These are phyloP conservation scores for Cladosporium sp. DNA, from an alignment of 2,329 filamentous ascomycete genomes.

Conservation along the genomic window DNA sequence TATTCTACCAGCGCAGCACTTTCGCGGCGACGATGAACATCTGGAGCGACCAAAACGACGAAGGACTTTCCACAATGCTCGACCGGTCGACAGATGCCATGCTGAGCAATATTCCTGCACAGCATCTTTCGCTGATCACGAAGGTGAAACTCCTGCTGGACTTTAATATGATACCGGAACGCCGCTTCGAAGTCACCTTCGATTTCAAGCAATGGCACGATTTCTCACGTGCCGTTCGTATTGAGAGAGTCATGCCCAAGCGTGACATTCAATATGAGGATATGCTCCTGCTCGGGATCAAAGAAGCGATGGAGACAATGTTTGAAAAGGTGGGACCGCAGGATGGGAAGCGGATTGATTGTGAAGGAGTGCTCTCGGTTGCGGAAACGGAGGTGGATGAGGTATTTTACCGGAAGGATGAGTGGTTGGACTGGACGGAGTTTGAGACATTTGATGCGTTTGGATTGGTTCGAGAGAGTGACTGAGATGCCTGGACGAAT, in stretches of 20 bases:
- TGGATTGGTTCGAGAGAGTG: neutral
- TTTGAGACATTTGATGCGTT: neutral
- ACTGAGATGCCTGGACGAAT: neutral
- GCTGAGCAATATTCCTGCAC: neutral
- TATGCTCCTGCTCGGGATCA: neutral
- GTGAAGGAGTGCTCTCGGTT: neutral
- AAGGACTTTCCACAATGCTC: neutral
- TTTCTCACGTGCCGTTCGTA: neutral
- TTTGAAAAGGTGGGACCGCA: neutral
- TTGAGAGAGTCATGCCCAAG: neutral
- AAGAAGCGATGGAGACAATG: neutral
- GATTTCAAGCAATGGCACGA: neutral
- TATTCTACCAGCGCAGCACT: neutral
- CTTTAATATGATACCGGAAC: neutral
- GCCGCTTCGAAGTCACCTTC: neutral
- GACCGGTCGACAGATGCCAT: neutral
- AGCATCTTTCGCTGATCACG: neutral
- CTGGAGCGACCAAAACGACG: neutral
- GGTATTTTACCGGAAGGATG: neutral
- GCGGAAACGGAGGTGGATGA: neutral
- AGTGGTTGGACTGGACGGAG: neutral
- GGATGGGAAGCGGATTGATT: neutral
- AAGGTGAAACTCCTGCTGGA: neutral
- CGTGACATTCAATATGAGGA: neutral
- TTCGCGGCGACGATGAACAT: neutral